Evolutionary conservation across 257 asterid species (phyloP).

Genomic region (Paraleonurus japonicus): DNA sequence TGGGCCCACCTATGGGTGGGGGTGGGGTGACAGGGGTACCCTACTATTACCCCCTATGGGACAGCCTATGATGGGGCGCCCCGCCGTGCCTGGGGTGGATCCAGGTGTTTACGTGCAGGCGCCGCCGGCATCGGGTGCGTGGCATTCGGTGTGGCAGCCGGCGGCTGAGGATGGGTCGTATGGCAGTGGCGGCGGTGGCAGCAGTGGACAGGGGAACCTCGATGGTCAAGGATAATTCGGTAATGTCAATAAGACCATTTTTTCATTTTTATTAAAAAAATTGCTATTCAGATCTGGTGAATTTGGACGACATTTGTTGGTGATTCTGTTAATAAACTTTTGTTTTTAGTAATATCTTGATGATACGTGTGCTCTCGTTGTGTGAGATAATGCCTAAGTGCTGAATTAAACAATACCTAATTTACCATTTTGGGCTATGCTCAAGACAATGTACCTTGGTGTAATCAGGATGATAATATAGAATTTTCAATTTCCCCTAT

Average conservation of each 20-base stretch:
- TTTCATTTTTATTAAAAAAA: not conserved
- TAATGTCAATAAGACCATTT: not conserved
- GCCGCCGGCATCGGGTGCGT: constrained; percentile 75
- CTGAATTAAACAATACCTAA: not conserved
- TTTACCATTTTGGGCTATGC: not conserved
- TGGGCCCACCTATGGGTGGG: constrained; percentile 41
- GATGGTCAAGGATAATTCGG: constrained; percentile 65
- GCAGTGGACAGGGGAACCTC: constrained; percentile 60
- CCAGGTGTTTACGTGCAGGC: constrained; percentile 58
- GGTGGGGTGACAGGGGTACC: constrained; percentile 84
- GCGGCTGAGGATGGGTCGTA: constrained; percentile 57
- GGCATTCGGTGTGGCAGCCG: constrained; percentile 86
- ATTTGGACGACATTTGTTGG: not conserved
- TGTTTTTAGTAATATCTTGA: not conserved
- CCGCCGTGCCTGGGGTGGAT: constrained; percentile 62
- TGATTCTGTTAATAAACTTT: not conserved
- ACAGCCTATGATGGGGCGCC: constrained; percentile 81
- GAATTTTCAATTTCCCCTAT: not conserved
- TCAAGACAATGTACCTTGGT: not conserved
- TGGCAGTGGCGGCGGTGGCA: constrained; percentile 48
- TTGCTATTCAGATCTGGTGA: constrained; percentile 25
- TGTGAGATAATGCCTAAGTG: not conserved
- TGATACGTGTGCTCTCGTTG: not conserved
- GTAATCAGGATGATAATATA: not conserved
- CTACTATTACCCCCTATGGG: constrained; percentile 80